Evolutionary conservation across 1,284 basidiomycete genomes (phyloP), one percentile per base, ranked within the genome.

Genomic region (Trichosporon faecale): DNA sequence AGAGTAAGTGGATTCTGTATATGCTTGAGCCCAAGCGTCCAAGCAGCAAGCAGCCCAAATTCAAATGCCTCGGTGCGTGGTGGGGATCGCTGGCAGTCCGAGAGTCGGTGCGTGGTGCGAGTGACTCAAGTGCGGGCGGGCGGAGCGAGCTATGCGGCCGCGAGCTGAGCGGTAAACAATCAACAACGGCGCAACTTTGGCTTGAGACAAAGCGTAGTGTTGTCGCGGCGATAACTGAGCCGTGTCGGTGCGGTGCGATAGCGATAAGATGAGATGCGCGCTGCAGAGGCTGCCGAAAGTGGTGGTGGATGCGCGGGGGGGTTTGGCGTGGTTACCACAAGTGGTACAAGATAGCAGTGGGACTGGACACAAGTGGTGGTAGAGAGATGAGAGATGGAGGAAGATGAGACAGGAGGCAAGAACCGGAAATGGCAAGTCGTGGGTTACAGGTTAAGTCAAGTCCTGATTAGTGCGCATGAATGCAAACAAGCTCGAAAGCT

Each of bases 351-450:
- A 52, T 23, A 52, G 49, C 49, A 52, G 29, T 61, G 57, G 57
- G 57, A 33, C 29, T 29, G 27, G 49, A 37, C 35, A 37, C 11
- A 37, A 37, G 21, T 52, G 49, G 49, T 52, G 49, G 49, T 25
- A 9, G 49, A 61, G 57, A 61, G 57, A 61, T 61, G 27, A 57
- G 57, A 61, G 27, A 52, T 52, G 49, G 57, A 31, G 57, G 14
- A 31, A 21, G 57, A 61, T 61, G 57, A 61, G 57, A 61, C 57
- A 61, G 57, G 57, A 61, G 27, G 57, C 57, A 61, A 61, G 57
- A 31, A 61, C 57, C 57, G 57, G 57, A 61, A 31, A 61, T 61
- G 57, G 57, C 57, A 61, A 61, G 57, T 61, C 29, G 57, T 61
- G 57, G 55, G 55, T 60, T 27, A 60, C 55, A 60, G 55, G 55